Base-by-base conservation (phyloP, 768 basidiomycete species). In the Amanita pseudoporphyria region DNA sequence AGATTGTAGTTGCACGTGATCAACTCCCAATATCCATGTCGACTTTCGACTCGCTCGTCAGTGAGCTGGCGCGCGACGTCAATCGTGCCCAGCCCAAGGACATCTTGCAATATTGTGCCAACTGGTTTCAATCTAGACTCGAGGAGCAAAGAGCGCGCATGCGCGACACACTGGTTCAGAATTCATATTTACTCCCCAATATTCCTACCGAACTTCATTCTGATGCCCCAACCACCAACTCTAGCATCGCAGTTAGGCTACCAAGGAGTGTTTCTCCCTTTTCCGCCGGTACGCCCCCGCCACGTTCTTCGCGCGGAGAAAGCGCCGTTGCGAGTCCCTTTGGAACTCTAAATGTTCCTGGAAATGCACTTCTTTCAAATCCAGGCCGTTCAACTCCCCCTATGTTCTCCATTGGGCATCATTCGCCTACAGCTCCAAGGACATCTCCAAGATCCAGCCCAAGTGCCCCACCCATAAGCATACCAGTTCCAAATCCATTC, bases 111-210 rank as follows among this genome's bases (percentile, higher is more conserved):
- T 92, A 86, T 66, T 89, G 86, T 59, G 82, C 94, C 41, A 91
- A 83, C 59, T 98, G 93, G 93, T 97, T 98, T 67, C 87, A 93
- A 63, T 75, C 77, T 53, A 79, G 88, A 49, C 73, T 94, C 44
- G 86, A 91, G 55, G 87, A 91, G 60, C 91, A 94, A 60, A 76
- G 91, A 49, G 74, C 78, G 38, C 77, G 84, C 54, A 79, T 77
- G 19, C 76, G 89, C 55, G 81, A 87, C 68, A 64, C 76, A 30
- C 73, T 85, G 22, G 64, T 77, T 1, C 77, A 73, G 44, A 76
- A 77, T 43, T 64, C 72, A 35, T 65, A 69, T 49, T 73, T 79
- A 7, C 64, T 74, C 72, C 65, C 71, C 35, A 74, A 76, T 45
- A 64, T 83, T 46, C 79, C 83, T 26, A 57, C 66, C 6, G 78